Base-by-base conservation (phyloP, 228 moss, liverwort and hornwort species). In the Sphagnum magellanicum region DNA sequence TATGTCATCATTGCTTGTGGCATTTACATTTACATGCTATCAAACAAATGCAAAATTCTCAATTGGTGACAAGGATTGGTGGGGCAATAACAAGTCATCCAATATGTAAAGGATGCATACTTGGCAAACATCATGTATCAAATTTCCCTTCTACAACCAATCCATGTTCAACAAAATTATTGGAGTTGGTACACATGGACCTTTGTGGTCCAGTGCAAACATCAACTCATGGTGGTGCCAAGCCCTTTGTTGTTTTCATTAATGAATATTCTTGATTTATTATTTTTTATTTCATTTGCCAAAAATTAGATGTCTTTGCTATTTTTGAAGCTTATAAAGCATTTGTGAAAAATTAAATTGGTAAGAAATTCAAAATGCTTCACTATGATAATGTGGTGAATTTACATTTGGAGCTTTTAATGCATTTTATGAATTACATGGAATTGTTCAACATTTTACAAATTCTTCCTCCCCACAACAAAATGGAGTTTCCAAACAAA, bases 91-190 rank as follows among this genome's bases (percentile, higher is more conserved):
- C 55, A 14, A 59, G 10, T 8, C 53, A 60, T 1, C 58, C 59
- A 10, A 8, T 69, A 6, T 69, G 15, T 59, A 59, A 69, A 16
- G 52, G 55, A 6, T 55, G 53, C 48, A 14, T 69, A 48, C 32
- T 69, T 17, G 69, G 69, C 4, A 69, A n/a, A 10, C 53, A 69
- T 10, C 69, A 69, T 59, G 32, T 9, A 50, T 8, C 57, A 9
- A 57, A 14, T 12, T 69, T 17, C 48, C 16, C 69, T 4, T 57
- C 15, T 61, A 4, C 6, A 16, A 6, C 12, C 1, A 16, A 6
- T 13, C 2, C 4, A 10, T 1, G 4, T 11, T 6, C 61, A 11
- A 61, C 1, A 16, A 0, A 6, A 1, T 16, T 16, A 13, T 61
- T 61, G 3, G 4, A 61, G 6, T 16, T 61, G 4, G 61, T 61